Conservation (phyloP, 2,329 filamentous ascomycete genomes). For the Phyllosticta paracitricarpa region DNA sequence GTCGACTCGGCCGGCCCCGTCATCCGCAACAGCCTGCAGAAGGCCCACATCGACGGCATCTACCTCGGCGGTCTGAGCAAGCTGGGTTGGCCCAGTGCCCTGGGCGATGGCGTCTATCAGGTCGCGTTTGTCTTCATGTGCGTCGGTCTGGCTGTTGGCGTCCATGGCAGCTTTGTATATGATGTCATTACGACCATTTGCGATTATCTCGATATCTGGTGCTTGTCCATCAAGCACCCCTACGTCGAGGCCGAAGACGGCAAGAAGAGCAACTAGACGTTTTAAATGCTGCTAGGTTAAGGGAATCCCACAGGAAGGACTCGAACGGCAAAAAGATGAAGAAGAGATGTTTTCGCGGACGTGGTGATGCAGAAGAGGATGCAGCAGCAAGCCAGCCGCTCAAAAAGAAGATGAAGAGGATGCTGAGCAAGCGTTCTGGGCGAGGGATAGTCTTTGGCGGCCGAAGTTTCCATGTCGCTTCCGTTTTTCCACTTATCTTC, state of each 20-base stretch:
- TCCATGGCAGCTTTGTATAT: constrained; percentile 96
- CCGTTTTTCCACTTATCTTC: too few species aligned
- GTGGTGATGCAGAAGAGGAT: too few species aligned
- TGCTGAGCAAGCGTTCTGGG: too few species aligned
- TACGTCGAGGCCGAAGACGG: constrained; percentile 33
- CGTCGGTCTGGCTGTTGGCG: constrained; percentile 71
- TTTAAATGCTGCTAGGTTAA: too few species aligned
- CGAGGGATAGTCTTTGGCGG: too few species aligned
- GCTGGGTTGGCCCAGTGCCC: constrained; percentile 40
- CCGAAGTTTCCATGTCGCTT: too few species aligned
- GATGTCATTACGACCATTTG: constrained; percentile 97
- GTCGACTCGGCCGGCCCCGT: constrained; percentile 70
- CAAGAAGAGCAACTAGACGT: constrained; percentile 1
- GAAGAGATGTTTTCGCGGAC: too few species aligned
- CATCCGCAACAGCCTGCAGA: constrained; percentile 34
- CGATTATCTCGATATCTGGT: constrained; percentile 98
- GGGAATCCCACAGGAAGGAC: too few species aligned
- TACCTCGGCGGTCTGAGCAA: constrained; percentile 14
- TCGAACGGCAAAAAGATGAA: too few species aligned
- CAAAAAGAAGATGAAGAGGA: too few species aligned
- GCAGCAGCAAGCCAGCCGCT: too few species aligned
- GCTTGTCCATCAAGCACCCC: constrained; percentile 88
- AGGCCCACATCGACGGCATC: constrained; percentile 16
- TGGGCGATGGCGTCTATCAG: constrained; percentile 63
- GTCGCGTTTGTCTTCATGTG: constrained; percentile 85